Conservation (phyloP, 2,329 filamentous ascomycete species). For the Botrytis hyacinthi region DNA sequence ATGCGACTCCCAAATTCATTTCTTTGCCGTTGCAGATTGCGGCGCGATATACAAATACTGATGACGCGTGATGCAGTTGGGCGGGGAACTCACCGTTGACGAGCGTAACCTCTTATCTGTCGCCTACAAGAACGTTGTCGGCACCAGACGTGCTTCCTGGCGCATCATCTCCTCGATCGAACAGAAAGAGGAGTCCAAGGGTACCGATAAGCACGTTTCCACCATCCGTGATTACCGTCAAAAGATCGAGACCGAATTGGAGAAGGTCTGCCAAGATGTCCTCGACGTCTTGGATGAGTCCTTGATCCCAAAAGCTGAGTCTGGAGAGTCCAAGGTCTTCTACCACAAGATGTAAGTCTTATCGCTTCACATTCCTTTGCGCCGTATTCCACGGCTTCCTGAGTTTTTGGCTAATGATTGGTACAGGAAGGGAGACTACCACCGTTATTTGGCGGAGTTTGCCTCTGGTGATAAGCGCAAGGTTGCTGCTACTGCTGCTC, state of each 20-base stretch:
- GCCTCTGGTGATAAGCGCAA: conserved; percentile 90
- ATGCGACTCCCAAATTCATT: conserved; percentile 39
- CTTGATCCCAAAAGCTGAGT: conserved; percentile 92
- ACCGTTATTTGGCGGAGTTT: conserved; percentile 93
- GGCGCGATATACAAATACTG: conserved; percentile 28
- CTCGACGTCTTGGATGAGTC: conserved; percentile 90
- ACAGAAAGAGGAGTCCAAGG: conserved; percentile 99
- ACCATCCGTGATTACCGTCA: conserved; percentile 96
- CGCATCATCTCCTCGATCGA: conserved; percentile 99
- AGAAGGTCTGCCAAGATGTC: conserved; percentile 97
- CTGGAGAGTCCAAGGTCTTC: conserved; percentile 98
- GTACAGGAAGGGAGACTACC: conserved; percentile 90
- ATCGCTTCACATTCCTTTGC: conserved; percentile 24
- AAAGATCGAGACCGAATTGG: conserved; percentile 97
- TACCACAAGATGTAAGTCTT: conserved; percentile 97
- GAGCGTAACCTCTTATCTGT: conserved; percentile 98
- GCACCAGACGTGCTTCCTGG: conserved; percentile 97
- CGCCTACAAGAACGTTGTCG: conserved; percentile 99
- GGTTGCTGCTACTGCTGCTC: conserved; percentile 79
- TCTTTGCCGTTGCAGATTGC: conserved; percentile 21
- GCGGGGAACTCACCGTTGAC: conserved; percentile 82
- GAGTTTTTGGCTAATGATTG: conserved; percentile 21
- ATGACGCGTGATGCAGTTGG: conserved; percentile 46
- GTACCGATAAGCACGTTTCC: conserved; percentile 87
- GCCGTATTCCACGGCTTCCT: conserved; percentile 23